These are phyloP conservation scores for Russula sp. DNA, from an alignment of 768 basidiomycete genomes.

Conservation along the genomic window DNA sequence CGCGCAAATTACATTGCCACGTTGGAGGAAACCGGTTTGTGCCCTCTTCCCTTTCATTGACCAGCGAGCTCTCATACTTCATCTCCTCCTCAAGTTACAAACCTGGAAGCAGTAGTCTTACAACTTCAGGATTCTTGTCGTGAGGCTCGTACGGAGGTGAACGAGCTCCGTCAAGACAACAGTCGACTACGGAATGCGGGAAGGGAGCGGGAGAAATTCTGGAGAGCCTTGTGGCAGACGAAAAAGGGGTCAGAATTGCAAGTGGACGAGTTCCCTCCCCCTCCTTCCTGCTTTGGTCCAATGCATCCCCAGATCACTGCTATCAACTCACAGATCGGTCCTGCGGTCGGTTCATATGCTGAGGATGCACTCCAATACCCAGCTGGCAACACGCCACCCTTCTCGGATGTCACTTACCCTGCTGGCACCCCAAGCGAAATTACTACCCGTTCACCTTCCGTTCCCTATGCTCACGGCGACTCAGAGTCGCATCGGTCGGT, in stretches of 20 bases:
- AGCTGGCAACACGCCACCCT: constrained; percentile 45
- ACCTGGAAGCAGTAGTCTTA: constrained; percentile 78
- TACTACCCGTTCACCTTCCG: constrained; percentile 48
- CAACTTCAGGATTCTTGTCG: constrained; percentile 80
- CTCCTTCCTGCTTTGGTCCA: constrained; percentile 30
- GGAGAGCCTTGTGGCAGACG: constrained; percentile 65
- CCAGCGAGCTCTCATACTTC: constrained; percentile 25
- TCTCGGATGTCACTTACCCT: constrained; percentile 47
- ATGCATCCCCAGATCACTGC: constrained; percentile 33
- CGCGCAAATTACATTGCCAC: constrained; percentile 86
- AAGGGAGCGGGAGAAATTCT: constrained; percentile 71
- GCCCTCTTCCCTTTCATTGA: constrained; percentile 17
- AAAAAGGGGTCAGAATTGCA: constrained; percentile 44
- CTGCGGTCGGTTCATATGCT: constrained; percentile 39
- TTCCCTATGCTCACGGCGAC: constrained; percentile 40
- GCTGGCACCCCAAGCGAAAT: constrained; percentile 42
- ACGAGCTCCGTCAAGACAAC: constrained; percentile 66
- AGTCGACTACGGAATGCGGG: constrained; percentile 58
- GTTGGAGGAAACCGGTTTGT: constrained; percentile 70
- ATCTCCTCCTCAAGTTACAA: constrained; percentile 56
- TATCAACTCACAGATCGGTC: constrained; percentile 34
- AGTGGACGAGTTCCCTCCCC: constrained; percentile 30
- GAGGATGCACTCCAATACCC: constrained; percentile 50
- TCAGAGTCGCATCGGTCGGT: constrained; percentile 44
- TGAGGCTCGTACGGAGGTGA: constrained; percentile 58